phyloP scores from a whole-genome alignment of 176 grass and related monocot genomes.

The Typha latifolia region DNA sequence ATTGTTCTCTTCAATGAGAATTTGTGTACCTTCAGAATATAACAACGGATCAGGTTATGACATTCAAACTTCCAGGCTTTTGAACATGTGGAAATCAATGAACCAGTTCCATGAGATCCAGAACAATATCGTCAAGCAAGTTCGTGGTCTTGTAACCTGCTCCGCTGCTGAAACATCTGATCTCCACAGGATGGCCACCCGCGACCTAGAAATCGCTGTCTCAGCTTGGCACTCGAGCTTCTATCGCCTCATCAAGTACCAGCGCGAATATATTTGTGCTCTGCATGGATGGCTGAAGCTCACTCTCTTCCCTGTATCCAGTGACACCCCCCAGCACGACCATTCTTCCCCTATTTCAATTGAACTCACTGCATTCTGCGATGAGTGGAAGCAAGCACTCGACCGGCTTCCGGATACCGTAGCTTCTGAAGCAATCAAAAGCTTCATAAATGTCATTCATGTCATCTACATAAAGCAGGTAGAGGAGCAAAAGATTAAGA shows the following conservation, averaged over 20 bases:
- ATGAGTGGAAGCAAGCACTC: constrained; percentile 97
- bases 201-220: constrained; percentile 79
- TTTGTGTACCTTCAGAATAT: background rate
- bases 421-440: constrained; percentile 95
- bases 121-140: constrained; percentile 86
- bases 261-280: constrained; percentile 70
- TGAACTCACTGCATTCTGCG: constrained; percentile 81
- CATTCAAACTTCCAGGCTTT: constrained; percentile 36
- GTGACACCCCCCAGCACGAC: constrained; percentile 37
- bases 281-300: constrained; percentile 87
- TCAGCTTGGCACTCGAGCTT: constrained; percentile 91
- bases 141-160: constrained; percentile 70
- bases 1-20: background rate
- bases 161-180: constrained; percentile 77
- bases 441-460: constrained; percentile 78
- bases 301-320: constrained; percentile 65
- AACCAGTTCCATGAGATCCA: constrained; percentile 82
- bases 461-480: constrained; percentile 94
- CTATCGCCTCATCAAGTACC: constrained; percentile 78
- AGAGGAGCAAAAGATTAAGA: constrained; percentile 92
- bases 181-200: constrained; percentile 78
- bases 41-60: background rate
- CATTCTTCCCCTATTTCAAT: constrained; percentile 50
- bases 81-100: constrained; percentile 98
- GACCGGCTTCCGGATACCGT: constrained; percentile 81